Percentiles rank a stretch among this genome's conserved stretches.
phyloP scores from a whole-genome alignment of 2,329 filamentous ascomycete species.

The Claviceps capensis region DNA sequence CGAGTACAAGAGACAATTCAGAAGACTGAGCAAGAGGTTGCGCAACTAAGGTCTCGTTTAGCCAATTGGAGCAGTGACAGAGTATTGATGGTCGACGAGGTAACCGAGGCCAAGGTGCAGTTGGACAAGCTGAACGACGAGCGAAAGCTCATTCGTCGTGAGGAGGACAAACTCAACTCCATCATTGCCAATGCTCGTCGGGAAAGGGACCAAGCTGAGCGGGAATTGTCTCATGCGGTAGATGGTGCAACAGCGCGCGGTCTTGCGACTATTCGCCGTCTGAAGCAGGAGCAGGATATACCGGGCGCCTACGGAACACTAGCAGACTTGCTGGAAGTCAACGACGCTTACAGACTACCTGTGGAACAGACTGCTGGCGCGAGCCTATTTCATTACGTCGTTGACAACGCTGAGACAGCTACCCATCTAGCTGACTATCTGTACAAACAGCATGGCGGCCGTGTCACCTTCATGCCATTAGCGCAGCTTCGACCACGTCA shows the following conservation, averaged over 20 bases:
- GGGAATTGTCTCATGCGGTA: conserved; percentile 69
- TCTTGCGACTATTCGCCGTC: conserved; percentile 69
- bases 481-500: conserved; percentile 62
- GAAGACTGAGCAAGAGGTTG: conserved; percentile 58
- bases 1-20: conserved; percentile 58
- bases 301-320: conserved; percentile 84
- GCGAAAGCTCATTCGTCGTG: conserved; percentile 73
- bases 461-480: conserved; percentile 89
- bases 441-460: conserved; percentile 65
- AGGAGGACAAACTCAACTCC: conserved; percentile 75
- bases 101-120: conserved; percentile 63
- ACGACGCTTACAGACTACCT: conserved; percentile 72
- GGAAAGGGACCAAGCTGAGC: conserved; percentile 66
- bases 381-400: conserved; percentile 90
- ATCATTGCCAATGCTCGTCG: conserved; percentile 61
- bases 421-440: conserved; percentile 68
- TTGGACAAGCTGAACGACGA: conserved; percentile 73
- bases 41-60: conserved; percentile 54
- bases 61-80: conserved; percentile 68
- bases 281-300: conserved; percentile 68
- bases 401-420: conserved; percentile 81
- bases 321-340: conserved; percentile 81
- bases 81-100: conserved; percentile 56
- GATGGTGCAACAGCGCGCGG: conserved; percentile 79
- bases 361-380: conserved; percentile 87